Percentiles rank a stretch among this genome's conserved stretches.
phyloP scores from a whole-genome alignment of 2,329 filamentous ascomycete species.

The Sphaerulina populicola region DNA sequence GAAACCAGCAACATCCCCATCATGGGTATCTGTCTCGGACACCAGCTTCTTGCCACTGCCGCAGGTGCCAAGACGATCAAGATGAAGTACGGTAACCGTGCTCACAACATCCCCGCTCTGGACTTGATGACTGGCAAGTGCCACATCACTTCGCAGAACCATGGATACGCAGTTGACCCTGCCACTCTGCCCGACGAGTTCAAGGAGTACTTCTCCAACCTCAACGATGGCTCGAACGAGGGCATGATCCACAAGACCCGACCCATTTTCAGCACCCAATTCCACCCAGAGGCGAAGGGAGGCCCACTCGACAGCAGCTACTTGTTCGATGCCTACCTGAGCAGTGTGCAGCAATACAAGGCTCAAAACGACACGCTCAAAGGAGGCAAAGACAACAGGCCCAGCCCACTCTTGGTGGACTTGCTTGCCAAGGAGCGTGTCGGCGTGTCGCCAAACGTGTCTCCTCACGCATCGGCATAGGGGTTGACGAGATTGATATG shows the following conservation, averaged over 20 bases:
- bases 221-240: conserved; percentile 96
- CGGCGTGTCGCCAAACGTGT: conserved; percentile 53
- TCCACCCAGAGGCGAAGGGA: conserved; percentile 97
- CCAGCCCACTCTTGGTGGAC: conserved; percentile 79
- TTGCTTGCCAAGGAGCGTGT: conserved; percentile 90
- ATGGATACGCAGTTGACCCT: conserved; percentile 90
- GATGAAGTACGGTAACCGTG: conserved; percentile 98
- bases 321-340: conserved; percentile 91
- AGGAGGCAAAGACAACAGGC: conserved; percentile 72
- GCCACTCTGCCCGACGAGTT: conserved; percentile 74
- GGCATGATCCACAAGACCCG: conserved; percentile 93
- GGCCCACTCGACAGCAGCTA: conserved; percentile 93
- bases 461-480: background rate
- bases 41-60: conserved; percentile 88
- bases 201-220: conserved; percentile 97
- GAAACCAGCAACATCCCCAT: conserved; percentile 82
- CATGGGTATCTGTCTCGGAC: conserved; percentile 96
- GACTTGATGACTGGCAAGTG: conserved; percentile 93
- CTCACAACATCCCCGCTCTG: conserved; percentile 93
- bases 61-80: conserved; percentile 85
- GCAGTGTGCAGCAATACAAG: conserved; percentile 86
- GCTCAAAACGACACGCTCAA: conserved; percentile 62
- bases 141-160: conserved; percentile 98
- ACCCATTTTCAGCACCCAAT: conserved; percentile 96
- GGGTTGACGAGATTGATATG: background rate